Evolutionary conservation across 805 yeast genomes (phyloP).

Genomic region (Candida stauntonica): DNA sequence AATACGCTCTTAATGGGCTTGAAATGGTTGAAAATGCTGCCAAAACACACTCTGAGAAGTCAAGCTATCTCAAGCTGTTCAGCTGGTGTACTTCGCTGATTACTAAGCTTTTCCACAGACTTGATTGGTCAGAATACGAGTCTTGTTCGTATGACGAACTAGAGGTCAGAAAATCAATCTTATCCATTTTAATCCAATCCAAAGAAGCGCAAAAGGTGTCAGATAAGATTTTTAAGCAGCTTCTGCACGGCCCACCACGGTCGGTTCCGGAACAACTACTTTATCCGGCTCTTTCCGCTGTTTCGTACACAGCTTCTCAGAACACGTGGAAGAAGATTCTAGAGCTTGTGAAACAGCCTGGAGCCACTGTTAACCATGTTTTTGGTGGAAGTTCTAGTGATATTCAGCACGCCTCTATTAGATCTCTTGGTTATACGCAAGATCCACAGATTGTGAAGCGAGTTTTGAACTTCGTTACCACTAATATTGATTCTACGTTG

Average conservation of each 20-base stretch:
- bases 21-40: constrained; percentile 21
- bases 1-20: constrained; percentile 26
- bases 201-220: constrained; percentile 30
- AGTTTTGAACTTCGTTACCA: constrained; percentile 51
- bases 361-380: constrained; percentile 36
- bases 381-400: constrained; percentile 28
- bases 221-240: constrained; percentile 40
- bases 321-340: constrained; percentile 58
- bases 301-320: constrained; percentile 34
- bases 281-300: constrained; percentile 39
- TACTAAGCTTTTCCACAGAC: constrained; percentile 26
- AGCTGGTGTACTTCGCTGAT: constrained; percentile 17
- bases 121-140: constrained; percentile 41
- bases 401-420: constrained; percentile 52
- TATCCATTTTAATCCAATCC: constrained; percentile 34
- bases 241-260: constrained; percentile 49
- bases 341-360: constrained; percentile 48
- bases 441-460: constrained; percentile 44
- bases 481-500: constrained; percentile 50
- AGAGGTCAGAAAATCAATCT: constrained; percentile 38
- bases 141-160: constrained; percentile 35
- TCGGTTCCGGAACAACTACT: constrained; percentile 50
- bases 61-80: constrained; percentile 7
- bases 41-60: constrained; percentile 12
- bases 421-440: constrained; percentile 47